Conservation (phyloP, 441 rosid species). For the Gossypium davidsonii region DNA sequence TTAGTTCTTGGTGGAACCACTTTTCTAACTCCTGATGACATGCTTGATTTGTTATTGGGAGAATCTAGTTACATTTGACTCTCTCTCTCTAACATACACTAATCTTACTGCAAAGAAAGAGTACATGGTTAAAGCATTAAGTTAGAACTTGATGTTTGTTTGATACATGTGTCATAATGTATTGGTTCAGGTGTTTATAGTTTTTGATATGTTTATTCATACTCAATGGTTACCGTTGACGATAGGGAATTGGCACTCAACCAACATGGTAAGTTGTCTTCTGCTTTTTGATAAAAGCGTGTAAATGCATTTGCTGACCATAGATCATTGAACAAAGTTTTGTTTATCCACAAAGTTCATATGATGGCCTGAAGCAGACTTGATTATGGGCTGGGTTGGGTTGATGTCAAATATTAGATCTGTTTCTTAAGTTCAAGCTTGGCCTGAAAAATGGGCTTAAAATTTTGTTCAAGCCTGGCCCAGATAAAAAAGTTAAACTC, state of each 20-base stretch:
- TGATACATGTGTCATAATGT: neutral
- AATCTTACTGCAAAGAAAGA: neutral
- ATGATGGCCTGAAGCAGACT: neutral
- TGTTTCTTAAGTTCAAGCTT: too few relatives aligned
- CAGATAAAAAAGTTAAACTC: too few relatives aligned
- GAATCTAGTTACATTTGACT: slow-evolving; percentile 49
- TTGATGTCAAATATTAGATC: too few relatives aligned
- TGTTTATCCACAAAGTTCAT: neutral
- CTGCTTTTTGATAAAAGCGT: too few relatives aligned
- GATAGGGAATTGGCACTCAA: neutral
- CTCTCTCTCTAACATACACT: neutral
- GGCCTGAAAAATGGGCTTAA: too few relatives aligned
- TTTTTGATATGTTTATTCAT: neutral
- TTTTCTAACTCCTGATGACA: slow-evolving; percentile 68
- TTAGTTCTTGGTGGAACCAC: slow-evolving; percentile 84
- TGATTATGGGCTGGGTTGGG: too few relatives aligned
- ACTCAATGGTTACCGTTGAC: neutral
- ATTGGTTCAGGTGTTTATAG: neutral
- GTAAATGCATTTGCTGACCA: neutral
- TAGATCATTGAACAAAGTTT: neutral
- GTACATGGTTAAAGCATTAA: neutral
- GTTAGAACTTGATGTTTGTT: neutral
- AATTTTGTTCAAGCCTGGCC: too few relatives aligned
- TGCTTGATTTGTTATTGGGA: slow-evolving; percentile 74
- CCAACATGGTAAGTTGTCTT: neutral